phyloP scores from a whole-genome alignment of 345 rosid species.

The Brassica nigra region DNA sequence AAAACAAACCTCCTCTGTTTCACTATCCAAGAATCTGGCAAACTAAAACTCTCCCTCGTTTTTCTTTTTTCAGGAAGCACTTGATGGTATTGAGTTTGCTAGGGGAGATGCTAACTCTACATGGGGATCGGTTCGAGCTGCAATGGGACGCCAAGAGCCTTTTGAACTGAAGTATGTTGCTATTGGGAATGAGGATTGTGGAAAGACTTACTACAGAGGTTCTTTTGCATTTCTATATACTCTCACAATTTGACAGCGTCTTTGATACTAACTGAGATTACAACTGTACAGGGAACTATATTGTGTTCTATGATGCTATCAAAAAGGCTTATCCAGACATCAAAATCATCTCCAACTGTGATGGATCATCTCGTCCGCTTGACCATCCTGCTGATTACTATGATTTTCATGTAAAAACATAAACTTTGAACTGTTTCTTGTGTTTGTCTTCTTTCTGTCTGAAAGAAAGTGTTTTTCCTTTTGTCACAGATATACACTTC shows the following conservation, averaged over 20 bases:
- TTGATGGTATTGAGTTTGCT: conserved; percentile 90
- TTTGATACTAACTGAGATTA: conserved; percentile 22
- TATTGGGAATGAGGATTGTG: conserved; percentile 91
- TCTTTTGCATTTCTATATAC: conserved; percentile 37
- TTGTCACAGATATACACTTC: conserved; percentile 66
- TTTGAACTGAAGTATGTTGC: conserved; percentile 94
- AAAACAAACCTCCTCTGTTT: conserved; percentile 18
- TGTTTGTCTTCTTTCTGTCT: background rate
- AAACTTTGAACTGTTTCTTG: background rate
- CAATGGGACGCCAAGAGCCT: conserved; percentile 91
- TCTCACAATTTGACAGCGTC: background rate
- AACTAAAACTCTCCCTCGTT: background rate
- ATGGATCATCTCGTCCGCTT: conserved; percentile 73
- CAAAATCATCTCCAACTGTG: conserved; percentile 86
- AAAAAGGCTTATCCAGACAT: conserved; percentile 79
- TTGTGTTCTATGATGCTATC: conserved; percentile 82
- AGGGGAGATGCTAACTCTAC: conserved; percentile 68
- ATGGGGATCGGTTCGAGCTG: conserved; percentile 92
- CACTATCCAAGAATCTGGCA: conserved; percentile 4
- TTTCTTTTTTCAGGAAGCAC: conserved; percentile 72
- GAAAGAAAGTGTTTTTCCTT: conserved; percentile 15
- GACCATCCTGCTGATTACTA: conserved; percentile 92
- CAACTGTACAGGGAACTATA: conserved; percentile 72
- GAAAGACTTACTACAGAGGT: conserved; percentile 87
- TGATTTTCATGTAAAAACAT: conserved; percentile 67